phyloP scores from a whole-genome alignment of 257 asterid species.

The Solanum medicagineum region DNA sequence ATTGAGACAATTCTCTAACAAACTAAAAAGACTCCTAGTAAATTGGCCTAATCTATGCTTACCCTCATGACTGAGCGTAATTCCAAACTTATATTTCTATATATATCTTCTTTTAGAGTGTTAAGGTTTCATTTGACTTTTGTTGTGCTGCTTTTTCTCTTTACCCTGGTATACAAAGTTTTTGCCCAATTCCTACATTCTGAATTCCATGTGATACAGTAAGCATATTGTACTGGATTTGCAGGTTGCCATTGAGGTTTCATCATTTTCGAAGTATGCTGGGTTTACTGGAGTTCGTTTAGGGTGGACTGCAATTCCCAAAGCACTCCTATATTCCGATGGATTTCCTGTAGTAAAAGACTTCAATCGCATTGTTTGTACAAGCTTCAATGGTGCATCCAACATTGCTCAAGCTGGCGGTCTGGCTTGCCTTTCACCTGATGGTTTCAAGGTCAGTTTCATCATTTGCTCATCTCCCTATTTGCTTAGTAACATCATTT shows the following conservation, averaged over 20 bases:
- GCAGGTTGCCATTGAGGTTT: conserved; percentile 96
- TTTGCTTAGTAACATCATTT: not conserved
- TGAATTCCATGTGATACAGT: not conserved
- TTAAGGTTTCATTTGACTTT: not conserved
- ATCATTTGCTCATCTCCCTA: not conserved
- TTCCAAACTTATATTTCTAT: not conserved
- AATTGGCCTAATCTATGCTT: not conserved
- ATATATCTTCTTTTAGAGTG: not conserved
- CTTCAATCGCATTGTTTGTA: conserved; percentile 92
- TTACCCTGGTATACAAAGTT: not conserved
- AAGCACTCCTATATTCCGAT: conserved; percentile 71
- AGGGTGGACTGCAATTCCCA: conserved; percentile 95
- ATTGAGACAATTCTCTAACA: not conserved
- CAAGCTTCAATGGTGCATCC: conserved; percentile 92
- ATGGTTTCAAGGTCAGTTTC: conserved; percentile 71
- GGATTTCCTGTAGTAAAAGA: conserved; percentile 91
- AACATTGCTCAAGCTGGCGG: conserved; percentile 97
- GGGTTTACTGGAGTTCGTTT: conserved; percentile 98
- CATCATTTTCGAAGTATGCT: conserved; percentile 92
- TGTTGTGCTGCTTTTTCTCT: not conserved
- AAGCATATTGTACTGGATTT: not conserved
- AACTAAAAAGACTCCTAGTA: not conserved
- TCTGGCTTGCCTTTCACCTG: conserved; percentile 71
- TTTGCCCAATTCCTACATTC: not conserved
- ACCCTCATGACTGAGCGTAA: not conserved